A percentile compares a stretch with the other conserved stretches of the same genome.
Evolutionary conservation across 345 rosid species (phyloP).

Genomic region (Zanthoxylum bungeanum): DNA sequence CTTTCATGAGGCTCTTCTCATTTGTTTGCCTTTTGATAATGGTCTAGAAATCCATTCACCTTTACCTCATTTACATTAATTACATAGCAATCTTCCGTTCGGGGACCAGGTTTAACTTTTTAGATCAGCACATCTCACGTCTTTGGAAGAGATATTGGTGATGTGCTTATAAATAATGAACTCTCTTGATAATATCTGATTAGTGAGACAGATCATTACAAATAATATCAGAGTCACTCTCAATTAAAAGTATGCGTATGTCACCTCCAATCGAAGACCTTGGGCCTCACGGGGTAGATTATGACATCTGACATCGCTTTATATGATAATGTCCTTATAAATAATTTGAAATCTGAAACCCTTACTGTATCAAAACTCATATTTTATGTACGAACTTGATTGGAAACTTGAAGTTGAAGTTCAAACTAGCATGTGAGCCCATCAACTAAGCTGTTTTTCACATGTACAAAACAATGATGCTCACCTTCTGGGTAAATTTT

Average conservation of each 20-base stretch:
- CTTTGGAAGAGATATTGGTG: too few species aligned
- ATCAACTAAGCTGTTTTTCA: neutral
- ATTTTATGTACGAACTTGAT: neutral
- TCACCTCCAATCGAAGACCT: too few species aligned
- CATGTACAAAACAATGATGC: neutral
- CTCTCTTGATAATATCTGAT: too few species aligned
- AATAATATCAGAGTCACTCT: too few species aligned
- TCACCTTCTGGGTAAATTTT: neutral
- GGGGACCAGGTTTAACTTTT: slow-evolving; percentile 2
- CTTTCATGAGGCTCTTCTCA: slow-evolving; percentile 64
- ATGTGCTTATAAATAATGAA: slow-evolving; percentile 27
- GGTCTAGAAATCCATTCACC: slow-evolving; percentile 32
- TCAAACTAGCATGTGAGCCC: neutral
- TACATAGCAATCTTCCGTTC: neutral
- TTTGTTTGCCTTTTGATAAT: slow-evolving; percentile 38
- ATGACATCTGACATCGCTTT: too few species aligned
- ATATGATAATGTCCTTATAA: too few species aligned
- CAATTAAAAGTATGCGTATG: too few species aligned
- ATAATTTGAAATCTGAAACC: slow-evolving; percentile 20
- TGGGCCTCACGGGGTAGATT: too few species aligned
- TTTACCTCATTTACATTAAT: neutral
- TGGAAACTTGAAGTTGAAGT: neutral
- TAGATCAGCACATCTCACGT: too few species aligned
- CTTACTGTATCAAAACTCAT: neutral
- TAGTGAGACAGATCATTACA: too few species aligned